These are phyloP conservation scores for Oryza rufipogon DNA, from an alignment of 176 grass and related monocot genomes.

Conservation along the genomic window DNA sequence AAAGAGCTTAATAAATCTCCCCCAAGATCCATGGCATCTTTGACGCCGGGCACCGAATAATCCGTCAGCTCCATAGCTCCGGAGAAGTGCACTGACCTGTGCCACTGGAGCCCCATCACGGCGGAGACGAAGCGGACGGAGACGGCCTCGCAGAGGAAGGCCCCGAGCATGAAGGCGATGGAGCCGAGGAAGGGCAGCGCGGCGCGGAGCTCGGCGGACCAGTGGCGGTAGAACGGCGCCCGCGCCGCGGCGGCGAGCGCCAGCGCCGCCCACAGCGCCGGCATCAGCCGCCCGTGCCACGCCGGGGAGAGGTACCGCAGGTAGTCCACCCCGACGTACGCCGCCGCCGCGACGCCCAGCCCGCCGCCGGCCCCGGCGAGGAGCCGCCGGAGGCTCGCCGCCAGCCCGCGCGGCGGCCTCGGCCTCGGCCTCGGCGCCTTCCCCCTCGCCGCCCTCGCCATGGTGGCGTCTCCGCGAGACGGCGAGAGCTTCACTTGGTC, in stretches of 20 bases:
- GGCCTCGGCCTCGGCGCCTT: neutral
- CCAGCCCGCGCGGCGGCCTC: slow-evolving; percentile 7
- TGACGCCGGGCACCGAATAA: too few species aligned
- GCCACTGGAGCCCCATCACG: slow-evolving; percentile 93
- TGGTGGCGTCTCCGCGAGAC: neutral
- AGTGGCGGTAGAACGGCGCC: slow-evolving; percentile 77
- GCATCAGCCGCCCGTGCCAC: slow-evolving; percentile 72
- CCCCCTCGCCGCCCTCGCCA: neutral
- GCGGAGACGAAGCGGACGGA: slow-evolving; percentile 81
- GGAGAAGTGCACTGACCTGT: slow-evolving; percentile 47
- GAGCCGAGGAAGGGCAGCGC: slow-evolving; percentile 75
- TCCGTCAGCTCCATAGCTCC: too few species aligned
- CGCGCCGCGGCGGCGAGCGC: slow-evolving; percentile 59
- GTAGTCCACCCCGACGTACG: slow-evolving; percentile 85
- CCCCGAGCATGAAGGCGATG: slow-evolving; percentile 72
- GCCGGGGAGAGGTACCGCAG: slow-evolving; percentile 69
- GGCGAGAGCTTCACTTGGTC: neutral
- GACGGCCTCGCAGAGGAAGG: slow-evolving; percentile 70
- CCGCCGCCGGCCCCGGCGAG: slow-evolving; percentile 33
- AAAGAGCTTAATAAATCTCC: slow-evolving; percentile 3
- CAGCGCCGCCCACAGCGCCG: slow-evolving; percentile 73
- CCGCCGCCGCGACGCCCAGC: slow-evolving; percentile 60
- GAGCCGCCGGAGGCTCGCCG: neutral
- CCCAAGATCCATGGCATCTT: slow-evolving; percentile 32
- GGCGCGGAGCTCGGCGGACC: slow-evolving; percentile 72